Evolutionary conservation across 2,329 filamentous ascomycete species (phyloP), one percentile per base, ranked within the genome.

Genomic region (Cercospora nicotianae): DNA sequence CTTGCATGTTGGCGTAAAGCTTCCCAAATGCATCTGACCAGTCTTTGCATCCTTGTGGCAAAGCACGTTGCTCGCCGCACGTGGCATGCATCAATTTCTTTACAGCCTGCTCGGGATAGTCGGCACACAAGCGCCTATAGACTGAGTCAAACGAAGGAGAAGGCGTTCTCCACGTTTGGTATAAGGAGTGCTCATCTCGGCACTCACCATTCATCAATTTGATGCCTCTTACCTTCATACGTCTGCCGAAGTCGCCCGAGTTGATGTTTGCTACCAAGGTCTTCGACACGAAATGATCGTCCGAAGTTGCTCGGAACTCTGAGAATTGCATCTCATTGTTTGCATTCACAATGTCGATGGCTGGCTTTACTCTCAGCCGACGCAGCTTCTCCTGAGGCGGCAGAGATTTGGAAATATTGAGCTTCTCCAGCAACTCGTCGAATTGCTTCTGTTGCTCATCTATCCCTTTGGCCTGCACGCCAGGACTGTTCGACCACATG

Each of bases 1-100:
- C 83, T 72, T 87, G 86, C 68, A 87, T 82, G 64, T 87, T 83
- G 3, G 86, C 85, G 69, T 87, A 87, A 5, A 87, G 78, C 13
- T 78, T 78, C 0, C 85, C 86, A 73, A 87, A 87, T 0, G 82
- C 82, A 28, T 86, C 82, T 59, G 75, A 70, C 86, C 86, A 87
- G 72, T 82, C 77, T 42, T 77, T 74, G 53, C 78, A 81, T 5
- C 74, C 75, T 0, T 70, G 10, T 0, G 84, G 83, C 0, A 86
- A 72, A 20, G 48, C 61, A 13, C 69, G 65, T 3, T 75, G 69
- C 60, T 61, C 0, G 80, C 72, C 82, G 65, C 82, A 85, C 73
- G 85, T 84, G 16, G 82, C 71, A 0, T 73, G 67, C 65, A 86
- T 77, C 7, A 87, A 73, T 0, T 78, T 78, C 28, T 81, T 78